A percentile compares a stretch with the other conserved stretches of the same genome.
Conservation (phyloP, 805 yeast species). For the Clavispora phyllophila region DNA sequence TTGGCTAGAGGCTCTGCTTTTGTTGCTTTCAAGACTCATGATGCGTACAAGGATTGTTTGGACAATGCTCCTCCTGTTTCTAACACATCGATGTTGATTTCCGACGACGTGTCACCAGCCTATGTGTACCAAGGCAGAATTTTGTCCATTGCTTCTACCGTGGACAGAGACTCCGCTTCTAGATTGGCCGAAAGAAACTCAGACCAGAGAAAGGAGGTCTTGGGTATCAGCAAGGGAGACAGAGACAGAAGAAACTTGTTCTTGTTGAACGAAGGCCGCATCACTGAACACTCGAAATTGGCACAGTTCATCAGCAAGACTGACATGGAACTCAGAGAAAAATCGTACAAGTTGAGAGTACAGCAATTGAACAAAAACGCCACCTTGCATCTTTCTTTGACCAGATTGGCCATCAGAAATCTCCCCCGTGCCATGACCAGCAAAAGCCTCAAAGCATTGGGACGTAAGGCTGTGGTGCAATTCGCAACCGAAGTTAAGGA, state of each 20-base stretch:
- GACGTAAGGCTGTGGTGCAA: constrained; percentile 89
- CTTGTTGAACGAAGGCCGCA: constrained; percentile 90
- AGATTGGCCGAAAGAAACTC: constrained; percentile 70
- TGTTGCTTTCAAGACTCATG: constrained; percentile 70
- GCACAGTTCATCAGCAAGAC: constrained; percentile 62
- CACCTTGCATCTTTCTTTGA: constrained; percentile 83
- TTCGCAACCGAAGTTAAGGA: constrained; percentile 86
- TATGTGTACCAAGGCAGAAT: constrained; percentile 94
- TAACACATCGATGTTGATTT: constrained; percentile 63
- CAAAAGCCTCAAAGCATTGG: constrained; percentile 83
- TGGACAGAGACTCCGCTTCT: constrained; percentile 79
- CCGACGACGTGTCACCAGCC: constrained; percentile 86
- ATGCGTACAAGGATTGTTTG: constrained; percentile 63
- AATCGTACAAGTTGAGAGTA: constrained; percentile 79
- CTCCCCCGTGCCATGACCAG: constrained; percentile 89
- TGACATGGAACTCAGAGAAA: constrained; percentile 83
- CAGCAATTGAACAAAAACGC: constrained; percentile 91
- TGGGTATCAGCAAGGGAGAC: constrained; percentile 77
- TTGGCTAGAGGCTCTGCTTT: constrained; percentile 93
- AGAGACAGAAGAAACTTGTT: constrained; percentile 82
- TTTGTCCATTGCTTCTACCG: constrained; percentile 76
- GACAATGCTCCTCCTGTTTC: constrained; percentile 70
- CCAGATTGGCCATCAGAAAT: constrained; percentile 91
- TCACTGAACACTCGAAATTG: constrained; percentile 72
- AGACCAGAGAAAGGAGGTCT: constrained; percentile 60